A percentile compares a stretch with the other conserved stretches of the same genome.
Evolutionary conservation across 164 flowering plant species (phyloP).

Genomic region (Magnolia officinalis): DNA sequence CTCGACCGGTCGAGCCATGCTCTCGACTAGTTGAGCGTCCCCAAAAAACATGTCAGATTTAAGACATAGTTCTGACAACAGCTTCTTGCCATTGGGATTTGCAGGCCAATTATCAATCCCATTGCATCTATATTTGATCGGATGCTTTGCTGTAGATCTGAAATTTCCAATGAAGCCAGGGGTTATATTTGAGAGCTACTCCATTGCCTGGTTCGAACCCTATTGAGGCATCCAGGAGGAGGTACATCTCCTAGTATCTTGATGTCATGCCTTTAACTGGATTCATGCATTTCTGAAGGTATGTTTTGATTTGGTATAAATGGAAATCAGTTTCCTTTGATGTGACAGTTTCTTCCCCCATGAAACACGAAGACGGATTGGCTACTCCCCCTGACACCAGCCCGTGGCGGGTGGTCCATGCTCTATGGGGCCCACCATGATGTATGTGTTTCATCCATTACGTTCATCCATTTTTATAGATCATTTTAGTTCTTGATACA

Average conservation of each 20-base stretch:
- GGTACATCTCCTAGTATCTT: constrained; percentile 38
- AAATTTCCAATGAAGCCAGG: constrained; percentile 38
- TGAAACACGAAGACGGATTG: no score
- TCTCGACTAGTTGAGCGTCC: no score
- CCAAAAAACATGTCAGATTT: no score
- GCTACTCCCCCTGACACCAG: no score
- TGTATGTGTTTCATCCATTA: no score
- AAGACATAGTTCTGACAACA: background rate
- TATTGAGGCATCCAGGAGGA: constrained; percentile 90
- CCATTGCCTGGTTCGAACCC: constrained; percentile 90
- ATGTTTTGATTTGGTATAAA: no score
- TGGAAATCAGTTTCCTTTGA: background rate
- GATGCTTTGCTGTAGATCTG: constrained; percentile 71
- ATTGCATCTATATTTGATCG: constrained; percentile 65
- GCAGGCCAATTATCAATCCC: constrained; percentile 84
- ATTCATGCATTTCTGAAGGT: background rate
- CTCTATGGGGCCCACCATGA: no score
- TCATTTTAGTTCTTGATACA: no score
- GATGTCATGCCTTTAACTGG: background rate
- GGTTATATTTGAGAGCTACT: constrained; percentile 53
- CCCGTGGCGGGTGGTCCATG: no score
- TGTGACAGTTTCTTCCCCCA: background rate
- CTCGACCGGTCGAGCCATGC: no score
- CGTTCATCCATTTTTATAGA: no score
- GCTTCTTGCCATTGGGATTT: constrained; percentile 11